Percentiles rank a stretch among this genome's conserved stretches.
Conservation (phyloP, 371 early-diverging fungal species). For the Lichtheimia hyalospora region DNA sequence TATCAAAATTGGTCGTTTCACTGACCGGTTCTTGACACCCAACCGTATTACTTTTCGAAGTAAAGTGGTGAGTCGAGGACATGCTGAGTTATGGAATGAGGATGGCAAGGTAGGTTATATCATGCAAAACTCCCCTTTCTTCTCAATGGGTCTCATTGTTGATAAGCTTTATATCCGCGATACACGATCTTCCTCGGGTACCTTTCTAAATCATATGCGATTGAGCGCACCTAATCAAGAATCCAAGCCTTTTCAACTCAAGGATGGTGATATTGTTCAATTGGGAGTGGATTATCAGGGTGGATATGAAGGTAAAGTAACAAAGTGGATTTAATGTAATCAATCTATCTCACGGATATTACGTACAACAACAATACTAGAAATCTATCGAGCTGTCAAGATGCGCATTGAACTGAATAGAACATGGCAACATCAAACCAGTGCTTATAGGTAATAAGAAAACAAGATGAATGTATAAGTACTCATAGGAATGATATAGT, state of each 20-base stretch:
- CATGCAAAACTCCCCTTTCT: neutral
- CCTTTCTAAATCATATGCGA: constrained; percentile 83
- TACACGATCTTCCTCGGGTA: constrained; percentile 86
- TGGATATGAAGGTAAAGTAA: constrained; percentile 64
- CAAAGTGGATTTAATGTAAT: no score
- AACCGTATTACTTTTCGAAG: constrained; percentile 71
- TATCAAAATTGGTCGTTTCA: constrained; percentile 78
- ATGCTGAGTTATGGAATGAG: constrained; percentile 81
- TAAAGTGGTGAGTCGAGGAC: constrained; percentile 81
- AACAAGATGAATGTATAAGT: neutral
- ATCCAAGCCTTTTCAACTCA: constrained; percentile 67
- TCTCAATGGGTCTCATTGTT: neutral
- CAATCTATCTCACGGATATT: neutral
- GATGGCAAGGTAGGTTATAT: constrained; percentile 23
- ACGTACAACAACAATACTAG: constrained; percentile 5
- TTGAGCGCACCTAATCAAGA: constrained; percentile 76
- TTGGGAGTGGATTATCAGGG: constrained; percentile 89
- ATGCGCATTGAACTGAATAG: constrained; percentile 25
- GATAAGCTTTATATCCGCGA: constrained; percentile 75
- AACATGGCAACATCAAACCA: constrained; percentile 20
- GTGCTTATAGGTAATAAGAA: constrained; percentile 20
- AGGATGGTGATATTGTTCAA: constrained; percentile 81
- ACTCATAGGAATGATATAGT: constrained; percentile 17
- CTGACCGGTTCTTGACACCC: constrained; percentile 42
- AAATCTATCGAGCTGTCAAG: constrained; percentile 31